These are phyloP conservation scores for Leucosporidium scottii DNA, from an alignment of 768 basidiomycete species.

Conservation along the genomic window DNA sequence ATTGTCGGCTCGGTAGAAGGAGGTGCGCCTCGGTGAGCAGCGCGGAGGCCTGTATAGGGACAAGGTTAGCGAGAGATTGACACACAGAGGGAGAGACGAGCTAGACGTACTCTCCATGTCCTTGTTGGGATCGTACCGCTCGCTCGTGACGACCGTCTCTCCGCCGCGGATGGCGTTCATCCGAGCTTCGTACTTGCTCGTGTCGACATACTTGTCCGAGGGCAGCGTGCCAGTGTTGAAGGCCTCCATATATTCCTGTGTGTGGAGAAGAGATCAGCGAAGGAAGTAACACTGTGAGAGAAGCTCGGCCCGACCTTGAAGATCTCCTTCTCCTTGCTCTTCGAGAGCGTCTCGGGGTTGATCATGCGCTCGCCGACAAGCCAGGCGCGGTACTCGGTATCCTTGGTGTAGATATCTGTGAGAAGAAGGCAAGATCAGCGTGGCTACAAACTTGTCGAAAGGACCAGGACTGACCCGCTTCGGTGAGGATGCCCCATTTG, in stretches of 20 bases:
- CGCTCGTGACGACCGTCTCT: constrained; percentile 19
- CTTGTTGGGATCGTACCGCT: constrained; percentile 19
- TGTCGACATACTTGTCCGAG: constrained; percentile 28
- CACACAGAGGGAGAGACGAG: no score
- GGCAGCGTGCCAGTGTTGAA: constrained; percentile 31
- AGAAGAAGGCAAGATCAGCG: no score
- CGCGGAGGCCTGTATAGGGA: constrained; percentile 9
- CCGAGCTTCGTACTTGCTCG: constrained; percentile 19
- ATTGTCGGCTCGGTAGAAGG: constrained; percentile 6
- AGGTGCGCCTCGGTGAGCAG: constrained; percentile 6
- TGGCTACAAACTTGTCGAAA: no score
- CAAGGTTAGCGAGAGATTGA: no score
- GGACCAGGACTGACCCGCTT: constrained; percentile 17
- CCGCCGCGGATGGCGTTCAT: constrained; percentile 28
- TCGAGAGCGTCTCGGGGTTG: constrained; percentile 22
- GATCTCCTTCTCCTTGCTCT: constrained; percentile 27
- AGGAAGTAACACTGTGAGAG: no score
- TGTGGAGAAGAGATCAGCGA: background rate
- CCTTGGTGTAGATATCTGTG: constrained; percentile 31
- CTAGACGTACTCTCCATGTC: constrained; percentile 10
- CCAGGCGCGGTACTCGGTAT: constrained; percentile 31
- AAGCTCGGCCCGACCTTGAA: constrained; percentile 17
- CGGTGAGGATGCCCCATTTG: constrained; percentile 26
- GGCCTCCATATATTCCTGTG: constrained; percentile 8
- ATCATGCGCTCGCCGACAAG: constrained; percentile 8